Evolutionary conservation across 2,329 filamentous ascomycete genomes (phyloP), one percentile per base, ranked within the genome.

Genomic region (Fusarium haematococcum): DNA sequence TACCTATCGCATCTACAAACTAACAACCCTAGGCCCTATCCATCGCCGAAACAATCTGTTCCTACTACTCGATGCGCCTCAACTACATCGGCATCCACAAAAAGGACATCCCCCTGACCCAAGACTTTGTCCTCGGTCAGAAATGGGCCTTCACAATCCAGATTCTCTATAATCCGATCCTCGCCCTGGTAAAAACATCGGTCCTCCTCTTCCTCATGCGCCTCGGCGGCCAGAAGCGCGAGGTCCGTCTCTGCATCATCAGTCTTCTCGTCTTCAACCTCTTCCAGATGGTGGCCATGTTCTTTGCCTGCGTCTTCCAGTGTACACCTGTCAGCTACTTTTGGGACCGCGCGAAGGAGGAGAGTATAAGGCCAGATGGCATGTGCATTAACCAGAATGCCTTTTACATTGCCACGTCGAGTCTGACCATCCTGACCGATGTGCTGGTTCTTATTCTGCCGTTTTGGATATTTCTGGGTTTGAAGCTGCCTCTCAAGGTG

Each of bases 131-230:
- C 7, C 69, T 70, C 2, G 78, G 70, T 16, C 70, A 78, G 64
- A 73, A 78, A 66, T 84, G 80, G 80, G 82, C 81, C 73, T 86
- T 82, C 48, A 73, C 82, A 20, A 81, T 82, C 39, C 82, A 85
- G 50, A 75, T 85, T 10, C 76, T 84, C 2, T 86, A 87, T 79
- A 86, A 85, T 60, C 85, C 85, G 0, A 83, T 86, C 41, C 77
- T 87, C 7, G 84, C 84, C 43, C 78, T 87, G 11, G 83, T 86
- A 64, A 87, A 87, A 72, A 80, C 82, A 6, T 86, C 85, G 5
- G 80, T 86, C 18, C 80, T 87, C 4, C 65, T 86, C 7, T 86
- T 86, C 68, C 80, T 86, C 14, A 76, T 85, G 43, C 83, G 84
- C 1, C 80, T 87, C 1, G 81, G 83, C 10, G 84, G 82, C 4